A percentile compares a stretch with the other conserved stretches of the same genome.
Conservation (phyloP, 495 filamentous ascomycete species). For the Daldinia childiae region DNA sequence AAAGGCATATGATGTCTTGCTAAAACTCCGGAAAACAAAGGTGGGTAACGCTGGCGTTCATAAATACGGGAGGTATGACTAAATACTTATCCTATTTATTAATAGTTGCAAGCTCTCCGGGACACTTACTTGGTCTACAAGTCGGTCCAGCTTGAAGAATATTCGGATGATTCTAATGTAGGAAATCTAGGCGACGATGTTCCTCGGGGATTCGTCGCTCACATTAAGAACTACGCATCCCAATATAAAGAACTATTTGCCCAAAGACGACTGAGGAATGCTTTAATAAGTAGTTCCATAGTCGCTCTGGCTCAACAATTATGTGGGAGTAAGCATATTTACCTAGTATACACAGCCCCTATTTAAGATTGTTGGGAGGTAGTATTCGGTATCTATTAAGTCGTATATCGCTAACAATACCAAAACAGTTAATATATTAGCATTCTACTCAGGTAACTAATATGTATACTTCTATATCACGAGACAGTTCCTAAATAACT, state of each 20-base stretch:
- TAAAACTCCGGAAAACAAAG: slow-evolving; percentile 40
- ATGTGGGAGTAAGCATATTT: slow-evolving; percentile 44
- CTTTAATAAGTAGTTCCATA: slow-evolving; percentile 42
- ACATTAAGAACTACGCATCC: slow-evolving; percentile 23
- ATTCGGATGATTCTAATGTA: slow-evolving; percentile 12
- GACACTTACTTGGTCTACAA: slow-evolving; percentile 47
- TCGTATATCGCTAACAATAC: slow-evolving; percentile 12
- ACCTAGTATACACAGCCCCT: not conserved
- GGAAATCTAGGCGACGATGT: not conserved
- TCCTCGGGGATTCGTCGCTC: slow-evolving; percentile 18
- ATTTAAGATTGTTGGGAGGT: not conserved
- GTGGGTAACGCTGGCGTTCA: slow-evolving; percentile 12
- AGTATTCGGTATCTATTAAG: not conserved
- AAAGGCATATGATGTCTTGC: slow-evolving; percentile 41
- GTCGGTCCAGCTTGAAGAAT: slow-evolving; percentile 44
- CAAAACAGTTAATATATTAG: slow-evolving; percentile 44
- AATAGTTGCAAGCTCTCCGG: slow-evolving; percentile 46
- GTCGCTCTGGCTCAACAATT: slow-evolving; percentile 47
- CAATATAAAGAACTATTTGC: slow-evolving; percentile 43
- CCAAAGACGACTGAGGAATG: slow-evolving; percentile 42
- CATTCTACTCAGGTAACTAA: slow-evolving; percentile 46
- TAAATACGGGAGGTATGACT: not conserved
- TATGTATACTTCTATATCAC: not conserved
- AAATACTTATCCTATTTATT: not conserved
- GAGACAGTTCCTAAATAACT: not conserved